A percentile compares a stretch with the other conserved stretches of the same genome.
phyloP scores from a whole-genome alignment of 805 yeast genomes.

The Pichia cephalocereana region DNA sequence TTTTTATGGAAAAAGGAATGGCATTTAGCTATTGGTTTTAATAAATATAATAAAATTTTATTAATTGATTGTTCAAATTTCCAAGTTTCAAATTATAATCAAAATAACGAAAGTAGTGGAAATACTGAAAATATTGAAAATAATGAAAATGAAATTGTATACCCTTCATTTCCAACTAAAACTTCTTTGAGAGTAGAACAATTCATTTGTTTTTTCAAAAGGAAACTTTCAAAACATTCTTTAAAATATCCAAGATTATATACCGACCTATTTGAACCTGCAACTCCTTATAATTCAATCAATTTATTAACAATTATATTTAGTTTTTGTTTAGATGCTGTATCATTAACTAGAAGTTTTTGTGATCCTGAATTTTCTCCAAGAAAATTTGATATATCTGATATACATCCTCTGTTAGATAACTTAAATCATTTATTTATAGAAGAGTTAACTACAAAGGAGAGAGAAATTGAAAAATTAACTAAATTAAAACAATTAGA shows the following conservation, averaged over 20 bases:
- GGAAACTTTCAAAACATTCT: conserved; percentile 20
- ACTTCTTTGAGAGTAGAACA: conserved; percentile 20
- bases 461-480: too few relatives aligned
- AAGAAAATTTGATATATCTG: conserved; percentile 20
- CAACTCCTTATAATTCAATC: conserved; percentile 19
- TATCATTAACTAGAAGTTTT: conserved; percentile 12
- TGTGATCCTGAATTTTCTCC: conserved; percentile 17
- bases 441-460: not conserved
- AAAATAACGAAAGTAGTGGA: not conserved
- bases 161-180: conserved; percentile 16
- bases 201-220: conserved; percentile 20
- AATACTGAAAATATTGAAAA: not conserved
- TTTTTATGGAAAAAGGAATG: conserved; percentile 24
- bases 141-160: not conserved
- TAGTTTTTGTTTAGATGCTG: conserved; percentile 20
- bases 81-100: not conserved
- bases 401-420: conserved; percentile 20
- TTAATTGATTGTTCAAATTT: conserved; percentile 21
- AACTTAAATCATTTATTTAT: conserved; percentile 13
- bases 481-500: too few relatives aligned
- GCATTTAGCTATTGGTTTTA: conserved; percentile 27
- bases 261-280: conserved; percentile 19
- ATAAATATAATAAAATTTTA: conserved; percentile 16
- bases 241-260: conserved; percentile 19
- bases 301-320: conserved; percentile 22